These are phyloP conservation scores for Passalora sequoiae DNA, from an alignment of 2,329 filamentous ascomycete species.

Conservation along the genomic window DNA sequence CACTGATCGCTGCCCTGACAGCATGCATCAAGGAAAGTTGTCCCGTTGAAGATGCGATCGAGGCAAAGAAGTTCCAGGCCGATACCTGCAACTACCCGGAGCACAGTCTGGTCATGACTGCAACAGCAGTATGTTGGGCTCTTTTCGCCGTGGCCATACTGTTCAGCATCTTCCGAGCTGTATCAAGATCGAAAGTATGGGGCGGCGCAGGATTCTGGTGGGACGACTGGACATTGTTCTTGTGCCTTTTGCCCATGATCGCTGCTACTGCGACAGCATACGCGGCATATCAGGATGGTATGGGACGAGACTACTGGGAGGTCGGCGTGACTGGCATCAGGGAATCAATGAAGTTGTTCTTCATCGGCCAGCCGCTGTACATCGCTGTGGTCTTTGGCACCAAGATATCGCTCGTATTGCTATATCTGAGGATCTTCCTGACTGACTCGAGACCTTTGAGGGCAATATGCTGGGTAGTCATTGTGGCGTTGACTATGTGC, in stretches of 20 bases:
- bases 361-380: slow-evolving; percentile 8
- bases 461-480: neutral
- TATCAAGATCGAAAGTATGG: slow-evolving; percentile 1
- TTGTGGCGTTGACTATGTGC: neutral
- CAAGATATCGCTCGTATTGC: slow-evolving; percentile 10
- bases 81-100: slow-evolving; percentile 4
- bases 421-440: slow-evolving; percentile 10
- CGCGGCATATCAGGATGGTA: slow-evolving; percentile 1
- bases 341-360: slow-evolving; percentile 5
- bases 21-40: slow-evolving; percentile 1
- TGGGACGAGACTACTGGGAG: slow-evolving; percentile 10
- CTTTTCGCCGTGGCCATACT: slow-evolving; percentile 8
- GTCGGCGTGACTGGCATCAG: slow-evolving; percentile 3
- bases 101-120: neutral
- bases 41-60: slow-evolving; percentile 2
- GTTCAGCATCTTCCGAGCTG: slow-evolving; percentile 2
- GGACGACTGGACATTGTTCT: slow-evolving; percentile 7
- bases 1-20: neutral
- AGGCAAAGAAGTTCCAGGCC: slow-evolving; percentile 9
- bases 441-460: slow-evolving; percentile 2
- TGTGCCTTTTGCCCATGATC: slow-evolving; percentile 4
- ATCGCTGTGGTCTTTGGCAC: neutral
- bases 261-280: slow-evolving; percentile 6
- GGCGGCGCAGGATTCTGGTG: slow-evolving; percentile 12
- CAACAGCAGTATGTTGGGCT: slow-evolving; percentile 3